Conservation (phyloP, 2,329 filamentous ascomycete genomes). For the Penicillium paneum region DNA sequence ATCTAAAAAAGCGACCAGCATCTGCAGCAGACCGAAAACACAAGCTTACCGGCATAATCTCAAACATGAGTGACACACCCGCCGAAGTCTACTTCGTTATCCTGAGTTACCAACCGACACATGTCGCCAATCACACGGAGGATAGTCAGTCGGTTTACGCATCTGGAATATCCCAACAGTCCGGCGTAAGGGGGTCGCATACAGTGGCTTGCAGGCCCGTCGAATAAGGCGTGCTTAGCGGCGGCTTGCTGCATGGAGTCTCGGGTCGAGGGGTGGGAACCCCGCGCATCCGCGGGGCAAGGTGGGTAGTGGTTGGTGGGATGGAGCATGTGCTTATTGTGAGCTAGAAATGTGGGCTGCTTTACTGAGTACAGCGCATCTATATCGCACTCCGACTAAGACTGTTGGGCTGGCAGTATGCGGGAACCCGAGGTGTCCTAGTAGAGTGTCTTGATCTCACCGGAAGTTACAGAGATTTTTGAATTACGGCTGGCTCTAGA, state of each 20-base stretch:
- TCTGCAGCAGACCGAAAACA: neutral
- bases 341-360: neutral
- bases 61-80: neutral
- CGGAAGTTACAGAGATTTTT: neutral
- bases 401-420: neutral
- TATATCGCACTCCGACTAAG: neutral
- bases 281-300: neutral
- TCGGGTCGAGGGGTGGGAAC: neutral
- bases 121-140: neutral
- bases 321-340: neutral
- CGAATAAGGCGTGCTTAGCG: neutral
- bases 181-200: neutral
- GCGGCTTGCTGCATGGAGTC: constrained; percentile 2
- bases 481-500: neutral
- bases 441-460: neutral
- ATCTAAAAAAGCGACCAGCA: neutral
- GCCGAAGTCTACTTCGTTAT: neutral
- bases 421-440: neutral
- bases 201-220: neutral
- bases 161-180: neutral
- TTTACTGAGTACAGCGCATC: neutral
- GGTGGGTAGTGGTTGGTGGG: neutral
- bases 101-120: neutral
- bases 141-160: neutral
- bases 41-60: neutral